Base-by-base conservation (phyloP, 208 protist genomes). In the Trypanosoma rangeli region DNA sequence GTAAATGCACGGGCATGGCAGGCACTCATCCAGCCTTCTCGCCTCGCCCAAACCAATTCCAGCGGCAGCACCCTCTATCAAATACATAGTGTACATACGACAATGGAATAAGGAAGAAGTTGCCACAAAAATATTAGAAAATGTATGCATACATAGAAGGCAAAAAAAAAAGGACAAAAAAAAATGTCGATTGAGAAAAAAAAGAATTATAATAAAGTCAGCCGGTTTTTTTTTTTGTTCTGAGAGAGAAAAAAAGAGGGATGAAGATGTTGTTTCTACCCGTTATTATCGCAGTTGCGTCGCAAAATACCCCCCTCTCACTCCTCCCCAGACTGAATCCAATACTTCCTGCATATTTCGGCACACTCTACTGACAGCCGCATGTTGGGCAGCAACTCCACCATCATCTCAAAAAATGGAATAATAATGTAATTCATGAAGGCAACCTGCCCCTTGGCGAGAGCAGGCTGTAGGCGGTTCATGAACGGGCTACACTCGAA, bases 351-450 rank as follows among this genome's bases (percentile, higher is more conserved):
- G 68, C 95, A 96, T 22, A 68, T 74, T 64, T 93, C 87, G 8
- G 86, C 88, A 64, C 82, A 70, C 2, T 92, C 84, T 10, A 97
- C 78, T 5, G 82, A 73, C 64, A 97, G 89, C 22, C 85, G 86
- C 85, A 97, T 86, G 33, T 90, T 80, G 3, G 92, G 94, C 58
- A 98, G 60, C 20, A 96, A 78, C 64, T 90, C 86, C 7, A 79
- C 81, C 15, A 96, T 73, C 66, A 86, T 82, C 63, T 95, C 90
- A 80, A 97, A 94, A 75, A 97, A 92, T 3, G 93, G 92, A 10
- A 87, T 80, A 35, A 96, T 90, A 68, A 98, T 94, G 74, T 93
- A 97, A 60, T 93, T 97, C 76, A 97, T 97, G 74, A 97, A 97
- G 4, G 87, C 78, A 65, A 95, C 92, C 71, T 98, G 93, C 22